Conservation (phyloP, 179 eudicot genomes). For the Monotropa hypopitys region DNA sequence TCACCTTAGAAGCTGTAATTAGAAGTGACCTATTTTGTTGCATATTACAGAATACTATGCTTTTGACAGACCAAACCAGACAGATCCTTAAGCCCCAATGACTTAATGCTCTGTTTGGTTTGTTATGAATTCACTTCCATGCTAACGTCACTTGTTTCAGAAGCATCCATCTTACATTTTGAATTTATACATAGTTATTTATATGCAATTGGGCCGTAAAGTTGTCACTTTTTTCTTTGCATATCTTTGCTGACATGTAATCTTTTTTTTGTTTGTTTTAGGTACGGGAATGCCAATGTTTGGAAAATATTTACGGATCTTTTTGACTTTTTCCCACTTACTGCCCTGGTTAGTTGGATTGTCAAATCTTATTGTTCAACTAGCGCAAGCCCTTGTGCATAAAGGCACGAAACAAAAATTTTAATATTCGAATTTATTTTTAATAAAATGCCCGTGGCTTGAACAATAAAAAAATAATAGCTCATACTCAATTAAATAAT, state of each 20-base stretch:
- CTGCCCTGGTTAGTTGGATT: conserved; percentile 69
- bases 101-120: too few relatives aligned
- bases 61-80: too few relatives aligned
- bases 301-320: conserved; percentile 94
- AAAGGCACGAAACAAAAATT: too few relatives aligned
- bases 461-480: too few relatives aligned
- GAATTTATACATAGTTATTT: background rate
- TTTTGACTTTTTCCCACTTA: conserved; percentile 85
- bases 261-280: conserved; percentile 18
- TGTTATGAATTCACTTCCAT: background rate
- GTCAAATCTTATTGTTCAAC: background rate
- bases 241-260: background rate
- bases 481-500: too few relatives aligned
- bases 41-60: too few relatives aligned
- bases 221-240: background rate
- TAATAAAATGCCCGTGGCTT: too few relatives aligned
- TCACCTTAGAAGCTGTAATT: too few relatives aligned
- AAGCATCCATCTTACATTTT: background rate
- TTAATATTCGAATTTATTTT: too few relatives aligned
- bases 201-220: background rate
- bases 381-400: too few relatives aligned
- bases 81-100: too few relatives aligned
- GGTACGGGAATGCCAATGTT: conserved; percentile 92
- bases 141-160: background rate
- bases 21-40: too few relatives aligned